Evolutionary conservation across 768 basidiomycete genomes (phyloP).

Genomic region (Rhizopogon vinicolor): DNA sequence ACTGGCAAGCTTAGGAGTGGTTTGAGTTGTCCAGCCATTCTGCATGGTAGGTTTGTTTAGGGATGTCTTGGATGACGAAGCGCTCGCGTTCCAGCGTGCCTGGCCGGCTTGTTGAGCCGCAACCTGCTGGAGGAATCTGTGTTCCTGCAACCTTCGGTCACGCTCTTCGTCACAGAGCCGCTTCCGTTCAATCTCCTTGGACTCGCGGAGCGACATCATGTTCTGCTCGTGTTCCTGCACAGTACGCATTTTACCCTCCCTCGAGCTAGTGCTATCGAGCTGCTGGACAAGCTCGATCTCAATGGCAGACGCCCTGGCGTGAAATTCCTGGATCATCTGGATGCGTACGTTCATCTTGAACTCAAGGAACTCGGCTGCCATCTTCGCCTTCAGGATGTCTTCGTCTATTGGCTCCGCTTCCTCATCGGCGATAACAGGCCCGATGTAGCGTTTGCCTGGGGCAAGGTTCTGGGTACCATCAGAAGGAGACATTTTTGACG

Average conservation of each 20-base stretch:
- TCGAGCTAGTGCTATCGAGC: constrained; percentile 23
- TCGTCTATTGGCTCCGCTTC: constrained; percentile 23
- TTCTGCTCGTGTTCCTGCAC: constrained; percentile 27
- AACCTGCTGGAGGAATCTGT: constrained; percentile 5
- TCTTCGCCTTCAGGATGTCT: constrained; percentile 25
- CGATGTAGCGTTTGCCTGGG: constrained; percentile 28
- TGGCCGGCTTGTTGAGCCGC: constrained; percentile 12
- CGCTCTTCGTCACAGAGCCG: constrained; percentile 23
- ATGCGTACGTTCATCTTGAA: constrained; percentile 28
- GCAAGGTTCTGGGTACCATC: constrained; percentile 13
- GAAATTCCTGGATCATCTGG: constrained; percentile 30
- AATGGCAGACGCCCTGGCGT: constrained; percentile 22
- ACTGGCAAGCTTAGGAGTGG: constrained; percentile 9
- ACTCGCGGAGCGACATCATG: constrained; percentile 29
- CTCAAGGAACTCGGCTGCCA: constrained; percentile 27
- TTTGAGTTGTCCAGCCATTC: constrained; percentile 9
- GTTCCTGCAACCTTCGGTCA: constrained; percentile 19
- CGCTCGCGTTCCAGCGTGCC: constrained; percentile 6
- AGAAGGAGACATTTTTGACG: constrained; percentile 23
- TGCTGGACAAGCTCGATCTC: constrained; percentile 25
- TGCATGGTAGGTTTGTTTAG: constrained; percentile 3
- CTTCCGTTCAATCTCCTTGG: constrained; percentile 28
- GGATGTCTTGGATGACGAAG: constrained; percentile 12
- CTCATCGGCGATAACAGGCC: constrained; percentile 24
- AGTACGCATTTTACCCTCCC: constrained; percentile 22